Conservation (phyloP, 2,329 filamentous ascomycete species). For the Dothideomycetes sp. region DNA sequence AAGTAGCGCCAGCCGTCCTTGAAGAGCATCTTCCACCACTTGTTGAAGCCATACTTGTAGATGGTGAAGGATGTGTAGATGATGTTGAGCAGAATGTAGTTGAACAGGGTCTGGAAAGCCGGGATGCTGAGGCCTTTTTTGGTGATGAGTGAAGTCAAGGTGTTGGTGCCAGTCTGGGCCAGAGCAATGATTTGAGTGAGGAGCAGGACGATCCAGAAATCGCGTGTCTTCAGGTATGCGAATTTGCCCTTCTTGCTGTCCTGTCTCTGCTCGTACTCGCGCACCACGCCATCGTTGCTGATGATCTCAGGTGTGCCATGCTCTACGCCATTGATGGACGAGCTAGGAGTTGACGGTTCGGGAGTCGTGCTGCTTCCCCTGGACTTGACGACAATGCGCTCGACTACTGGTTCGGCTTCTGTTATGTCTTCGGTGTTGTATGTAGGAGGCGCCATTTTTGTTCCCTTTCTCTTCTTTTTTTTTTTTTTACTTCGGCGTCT, state of each 20-base stretch:
- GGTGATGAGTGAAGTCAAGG: slow-evolving; percentile 69
- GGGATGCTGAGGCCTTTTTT: slow-evolving; percentile 67
- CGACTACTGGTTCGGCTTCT: slow-evolving; percentile 17
- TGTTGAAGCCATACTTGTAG: slow-evolving; percentile 66
- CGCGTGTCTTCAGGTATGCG: slow-evolving; percentile 68
- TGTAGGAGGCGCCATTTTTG: no score
- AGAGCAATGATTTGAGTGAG: slow-evolving; percentile 75
- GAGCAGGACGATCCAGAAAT: slow-evolving; percentile 78
- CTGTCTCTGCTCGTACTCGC: slow-evolving; percentile 33
- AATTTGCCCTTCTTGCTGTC: slow-evolving; percentile 41
- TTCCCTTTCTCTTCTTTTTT: no score
- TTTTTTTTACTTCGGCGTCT: no score
- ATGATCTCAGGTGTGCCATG: slow-evolving; percentile 32
- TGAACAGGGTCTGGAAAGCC: slow-evolving; percentile 92
- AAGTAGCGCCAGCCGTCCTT: slow-evolving; percentile 88
- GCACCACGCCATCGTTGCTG: slow-evolving; percentile 24
- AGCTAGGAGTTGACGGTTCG: slow-evolving; percentile 17
- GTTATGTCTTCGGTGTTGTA: slow-evolving; percentile 16
- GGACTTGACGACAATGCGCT: slow-evolving; percentile 25
- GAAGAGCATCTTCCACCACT: slow-evolving; percentile 54
- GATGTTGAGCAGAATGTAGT: slow-evolving; percentile 74
- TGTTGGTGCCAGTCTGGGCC: slow-evolving; percentile 88
- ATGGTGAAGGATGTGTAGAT: slow-evolving; percentile 76
- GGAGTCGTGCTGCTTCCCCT: slow-evolving; percentile 22
- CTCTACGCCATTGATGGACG: slow-evolving; percentile 14